Evolutionary conservation across 257 asterid genomes (phyloP).

Genomic region (Henckelia pumila): DNA sequence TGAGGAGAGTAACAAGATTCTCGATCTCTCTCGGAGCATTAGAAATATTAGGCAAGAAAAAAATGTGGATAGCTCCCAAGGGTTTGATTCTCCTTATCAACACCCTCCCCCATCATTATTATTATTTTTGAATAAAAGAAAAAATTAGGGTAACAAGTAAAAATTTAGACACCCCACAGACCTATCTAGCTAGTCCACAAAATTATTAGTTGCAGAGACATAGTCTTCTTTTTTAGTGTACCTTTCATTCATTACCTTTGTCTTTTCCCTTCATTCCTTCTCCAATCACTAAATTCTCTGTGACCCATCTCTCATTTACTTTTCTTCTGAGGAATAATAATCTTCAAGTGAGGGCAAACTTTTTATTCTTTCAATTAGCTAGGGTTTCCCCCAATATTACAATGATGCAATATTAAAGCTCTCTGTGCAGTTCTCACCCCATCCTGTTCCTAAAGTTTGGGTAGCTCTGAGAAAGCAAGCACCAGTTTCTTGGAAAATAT

Average conservation of each 20-base stretch:
- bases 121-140: no score
- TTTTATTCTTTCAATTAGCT: slow-evolving; percentile 15
- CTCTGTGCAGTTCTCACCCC: slow-evolving; percentile 21
- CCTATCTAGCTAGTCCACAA: slow-evolving; percentile 36
- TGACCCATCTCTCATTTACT: slow-evolving; percentile 29
- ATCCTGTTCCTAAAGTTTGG: slow-evolving; percentile 25
- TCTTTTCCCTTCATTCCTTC: slow-evolving; percentile 71
- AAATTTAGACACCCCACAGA: slow-evolving; percentile 35
- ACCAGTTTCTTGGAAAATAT: slow-evolving; percentile 27
- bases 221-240: slow-evolving; percentile 59
- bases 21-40: slow-evolving; percentile 24
- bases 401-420: slow-evolving; percentile 1
- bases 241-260: slow-evolving; percentile 60
- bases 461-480: slow-evolving; percentile 24
- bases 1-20: neutral
- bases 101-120: no score
- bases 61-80: no score
- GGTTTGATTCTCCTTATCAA: no score
- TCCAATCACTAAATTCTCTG: slow-evolving; percentile 58
- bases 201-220: slow-evolving; percentile 57
- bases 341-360: neutral
- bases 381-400: slow-evolving; percentile 37
- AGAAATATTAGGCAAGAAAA: slow-evolving; percentile 22
- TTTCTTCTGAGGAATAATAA: slow-evolving; percentile 5
- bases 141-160: slow-evolving; percentile 20